phyloP scores from a whole-genome alignment of 257 asterid genomes.

The Solanum habrochaites region DNA sequence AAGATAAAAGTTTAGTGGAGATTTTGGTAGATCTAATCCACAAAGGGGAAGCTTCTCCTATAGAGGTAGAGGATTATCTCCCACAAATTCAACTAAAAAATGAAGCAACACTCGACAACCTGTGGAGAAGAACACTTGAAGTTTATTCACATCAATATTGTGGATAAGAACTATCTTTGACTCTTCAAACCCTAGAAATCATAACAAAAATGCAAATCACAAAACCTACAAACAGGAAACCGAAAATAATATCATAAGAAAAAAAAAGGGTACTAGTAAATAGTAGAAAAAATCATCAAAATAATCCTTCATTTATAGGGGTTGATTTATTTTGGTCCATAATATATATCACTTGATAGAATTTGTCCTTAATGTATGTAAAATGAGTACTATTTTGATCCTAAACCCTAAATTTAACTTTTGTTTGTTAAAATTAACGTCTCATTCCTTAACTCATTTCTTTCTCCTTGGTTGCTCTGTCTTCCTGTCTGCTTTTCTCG shows the following conservation, averaged over 20 bases:
- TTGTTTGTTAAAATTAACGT: no score
- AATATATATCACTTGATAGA: no score
- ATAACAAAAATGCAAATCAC: neutral
- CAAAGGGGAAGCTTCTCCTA: neutral
- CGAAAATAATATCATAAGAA: neutral
- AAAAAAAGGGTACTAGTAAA: neutral
- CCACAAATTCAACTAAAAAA: neutral
- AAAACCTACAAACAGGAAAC: neutral
- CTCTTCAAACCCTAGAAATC: neutral
- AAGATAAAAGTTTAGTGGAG: neutral
- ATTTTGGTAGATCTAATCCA: neutral
- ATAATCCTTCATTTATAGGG: no score
- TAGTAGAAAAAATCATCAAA: neutral
- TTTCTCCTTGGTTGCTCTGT: no score
- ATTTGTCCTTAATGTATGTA: no score
- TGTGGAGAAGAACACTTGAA: neutral
- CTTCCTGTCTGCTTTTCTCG: no score
- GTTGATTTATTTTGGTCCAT: no score
- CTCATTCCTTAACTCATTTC: no score
- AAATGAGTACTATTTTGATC: no score
- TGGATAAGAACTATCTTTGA: neutral
- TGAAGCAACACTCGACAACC: neutral
- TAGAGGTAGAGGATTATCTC: neutral
- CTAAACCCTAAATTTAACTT: no score
- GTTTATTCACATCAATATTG: neutral